Conservation (phyloP, 2,329 filamentous ascomycete genomes). For the Aspergillus tamarii region DNA sequence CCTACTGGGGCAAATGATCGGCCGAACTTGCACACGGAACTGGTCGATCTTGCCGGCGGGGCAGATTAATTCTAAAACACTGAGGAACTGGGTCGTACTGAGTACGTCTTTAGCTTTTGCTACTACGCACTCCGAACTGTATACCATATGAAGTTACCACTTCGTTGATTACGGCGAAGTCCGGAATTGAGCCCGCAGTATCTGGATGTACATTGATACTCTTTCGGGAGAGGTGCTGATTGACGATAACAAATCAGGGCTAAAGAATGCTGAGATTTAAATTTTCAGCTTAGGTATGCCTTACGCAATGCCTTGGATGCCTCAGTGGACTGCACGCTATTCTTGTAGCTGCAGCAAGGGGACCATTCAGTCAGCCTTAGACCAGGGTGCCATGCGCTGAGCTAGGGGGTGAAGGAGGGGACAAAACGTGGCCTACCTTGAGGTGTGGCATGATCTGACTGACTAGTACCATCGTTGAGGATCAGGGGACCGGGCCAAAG, state of each 20-base stretch:
- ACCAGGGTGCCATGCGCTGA: slow-evolving; percentile 15
- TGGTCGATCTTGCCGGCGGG: not conserved
- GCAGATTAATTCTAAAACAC: not conserved
- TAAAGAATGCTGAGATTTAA: not conserved
- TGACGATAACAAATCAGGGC: not conserved
- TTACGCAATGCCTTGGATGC: not conserved
- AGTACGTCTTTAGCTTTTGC: not conserved
- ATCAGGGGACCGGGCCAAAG: not conserved
- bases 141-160: not conserved
- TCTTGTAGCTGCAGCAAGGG: not conserved
- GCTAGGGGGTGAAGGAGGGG: not conserved
- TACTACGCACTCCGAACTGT: not conserved
- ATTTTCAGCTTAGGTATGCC: not conserved
- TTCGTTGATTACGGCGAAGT: not conserved
- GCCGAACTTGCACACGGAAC: not conserved
- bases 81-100: not conserved
- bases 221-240: slow-evolving; percentile 9
- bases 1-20: slow-evolving; percentile 6
- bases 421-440: slow-evolving; percentile 12
- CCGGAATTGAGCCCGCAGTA: not conserved
- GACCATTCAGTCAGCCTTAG: not conserved
- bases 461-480: not conserved
- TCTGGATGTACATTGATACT: slow-evolving; percentile 7
- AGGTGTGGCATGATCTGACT: slow-evolving; percentile 8
- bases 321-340: not conserved